Base-by-base conservation (phyloP, 176 grass and related monocot species). In the Triticum dicoccoides region DNA sequence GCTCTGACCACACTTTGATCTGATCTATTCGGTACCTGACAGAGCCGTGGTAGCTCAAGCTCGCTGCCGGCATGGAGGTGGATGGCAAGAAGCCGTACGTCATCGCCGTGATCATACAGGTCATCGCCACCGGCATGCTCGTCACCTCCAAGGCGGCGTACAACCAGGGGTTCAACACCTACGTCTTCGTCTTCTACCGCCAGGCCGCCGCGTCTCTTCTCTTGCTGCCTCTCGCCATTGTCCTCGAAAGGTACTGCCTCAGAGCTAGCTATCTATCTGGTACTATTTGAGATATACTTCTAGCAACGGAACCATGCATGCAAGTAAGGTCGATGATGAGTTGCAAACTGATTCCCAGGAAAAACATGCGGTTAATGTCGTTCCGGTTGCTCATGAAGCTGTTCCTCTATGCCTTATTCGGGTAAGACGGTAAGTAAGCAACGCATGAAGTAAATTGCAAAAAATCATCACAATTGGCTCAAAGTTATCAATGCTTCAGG, bases 131-230 rank as follows among this genome's bases (percentile, higher is more conserved):
- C 2, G 92, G 93, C 15, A 82, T 95, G 84, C 95, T 91, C 34
- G 83, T 95, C 20, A 54, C 93, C 32, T 88, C 89, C 8, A 98
- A 95, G 85, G 91, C 91, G 4, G 91, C 91, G 9, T 93, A 95
- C 78, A 82, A 95, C 73, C 33, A 58, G 6, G 93, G 89, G 6
- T 47, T 93, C 65, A 98, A 75, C 91, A 92, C 95, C 61, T 88
- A 83, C 47, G 93, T 98, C 21, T 95, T 98, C 87, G 78, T 98
- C 87, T 93, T 98, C 86, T 98, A 98, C 71, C 91, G 95, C 12
- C 95, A 98, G 87, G 93, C 89, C 0, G 72, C 73, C 21, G 95
- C 91, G 42, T 72, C 87, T 14, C 33, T 90, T 15, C 58, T 95
- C 6, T 63, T 95, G 67, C 71, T 91, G 39, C 95, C 95, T 6